Evolutionary conservation across 371 early-diverging fungal species (phyloP).

Genomic region (Circinella minor): DNA sequence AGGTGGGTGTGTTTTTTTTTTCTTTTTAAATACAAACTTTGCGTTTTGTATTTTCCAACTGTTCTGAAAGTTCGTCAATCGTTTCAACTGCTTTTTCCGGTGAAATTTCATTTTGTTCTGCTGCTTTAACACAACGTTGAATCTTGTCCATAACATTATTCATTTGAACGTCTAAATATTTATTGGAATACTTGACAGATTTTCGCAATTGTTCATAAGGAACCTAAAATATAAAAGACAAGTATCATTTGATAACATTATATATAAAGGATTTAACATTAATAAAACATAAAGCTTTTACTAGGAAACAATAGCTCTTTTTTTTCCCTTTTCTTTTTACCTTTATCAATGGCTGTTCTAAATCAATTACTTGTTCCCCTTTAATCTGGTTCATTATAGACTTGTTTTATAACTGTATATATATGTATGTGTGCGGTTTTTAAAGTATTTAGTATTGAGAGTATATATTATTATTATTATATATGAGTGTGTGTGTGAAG

Average conservation of each 20-base stretch:
- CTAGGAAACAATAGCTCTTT: not conserved
- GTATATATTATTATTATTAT: too few relatives aligned
- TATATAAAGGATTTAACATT: not conserved
- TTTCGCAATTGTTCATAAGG: conserved; percentile 90
- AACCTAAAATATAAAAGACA: conserved; percentile 58
- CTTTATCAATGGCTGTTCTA: conserved; percentile 91
- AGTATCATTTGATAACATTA: not conserved
- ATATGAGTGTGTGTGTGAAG: too few relatives aligned
- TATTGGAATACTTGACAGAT: conserved; percentile 79
- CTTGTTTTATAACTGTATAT: not conserved
- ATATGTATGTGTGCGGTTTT: too few relatives aligned
- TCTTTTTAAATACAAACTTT: conserved; percentile 55
- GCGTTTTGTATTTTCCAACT: conserved; percentile 73
- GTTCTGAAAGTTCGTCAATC: conserved; percentile 66
- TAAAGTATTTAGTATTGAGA: too few relatives aligned
- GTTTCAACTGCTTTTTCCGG: conserved; percentile 54
- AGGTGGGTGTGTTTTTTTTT: not conserved
- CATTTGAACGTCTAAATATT: conserved; percentile 84
- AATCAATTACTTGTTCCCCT: conserved; percentile 75
- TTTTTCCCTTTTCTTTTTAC: conserved; percentile 45
- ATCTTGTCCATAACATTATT: conserved; percentile 48
- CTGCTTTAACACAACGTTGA: conserved; percentile 37
- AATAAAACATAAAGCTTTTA: not conserved
- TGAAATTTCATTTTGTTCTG: conserved; percentile 33
- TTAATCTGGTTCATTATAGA: conserved; percentile 74